These are phyloP conservation scores for Rosa rugosa DNA, from an alignment of 306 rosid species.

Conservation along the genomic window DNA sequence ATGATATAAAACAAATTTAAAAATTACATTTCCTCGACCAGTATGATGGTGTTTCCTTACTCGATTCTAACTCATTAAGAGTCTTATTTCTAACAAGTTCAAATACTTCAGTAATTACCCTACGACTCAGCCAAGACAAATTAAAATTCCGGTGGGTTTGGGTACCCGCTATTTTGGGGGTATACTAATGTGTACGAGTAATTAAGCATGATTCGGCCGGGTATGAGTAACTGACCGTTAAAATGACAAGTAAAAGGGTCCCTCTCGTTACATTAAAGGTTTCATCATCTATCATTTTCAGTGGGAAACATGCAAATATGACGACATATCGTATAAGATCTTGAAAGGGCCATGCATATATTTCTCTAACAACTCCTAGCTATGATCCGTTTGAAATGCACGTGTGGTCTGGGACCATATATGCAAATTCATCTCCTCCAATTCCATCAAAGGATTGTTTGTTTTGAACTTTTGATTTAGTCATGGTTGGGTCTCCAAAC, in stretches of 20 bases:
- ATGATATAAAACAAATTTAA: too few species aligned
- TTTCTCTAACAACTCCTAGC: not conserved
- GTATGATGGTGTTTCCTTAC: too few species aligned
- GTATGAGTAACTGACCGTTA: not conserved
- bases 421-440: not conserved
- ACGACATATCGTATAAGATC: constrained; percentile 8
- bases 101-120: too few species aligned
- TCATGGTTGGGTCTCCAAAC: not conserved
- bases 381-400: not conserved
- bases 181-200: too few species aligned
- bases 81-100: too few species aligned
- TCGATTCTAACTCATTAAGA: not conserved
- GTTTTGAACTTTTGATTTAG: not conserved
- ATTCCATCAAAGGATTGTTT: not conserved
- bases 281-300: not conserved
- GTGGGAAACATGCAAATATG: not conserved
- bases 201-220: not conserved
- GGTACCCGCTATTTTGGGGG: too few species aligned
- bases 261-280: constrained; percentile 8
- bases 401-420: constrained; percentile 17
- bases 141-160: not conserved
- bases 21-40: not conserved
- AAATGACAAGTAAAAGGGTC: not conserved
- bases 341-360: constrained; percentile 14
- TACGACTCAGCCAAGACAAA: not conserved